Percentiles rank a stretch among this genome's conserved stretches.
Conservation (phyloP, 2,329 filamentous ascomycete genomes). For the Neofusicoccum parvum region DNA sequence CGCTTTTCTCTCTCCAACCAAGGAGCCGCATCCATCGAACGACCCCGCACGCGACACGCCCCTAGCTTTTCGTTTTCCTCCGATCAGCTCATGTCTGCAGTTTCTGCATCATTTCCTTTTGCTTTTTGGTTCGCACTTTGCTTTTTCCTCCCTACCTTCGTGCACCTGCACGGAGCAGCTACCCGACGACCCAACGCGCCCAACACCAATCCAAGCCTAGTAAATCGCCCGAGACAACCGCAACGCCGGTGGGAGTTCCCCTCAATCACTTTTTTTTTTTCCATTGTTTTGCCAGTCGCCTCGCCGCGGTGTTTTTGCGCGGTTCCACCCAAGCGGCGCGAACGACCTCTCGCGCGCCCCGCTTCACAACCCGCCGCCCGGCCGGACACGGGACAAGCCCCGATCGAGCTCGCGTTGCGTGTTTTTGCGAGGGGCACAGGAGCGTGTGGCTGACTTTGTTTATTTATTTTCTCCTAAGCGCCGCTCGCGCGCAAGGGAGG, state of each 20-base stretch:
- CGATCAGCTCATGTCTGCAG: slow-evolving; percentile 5
- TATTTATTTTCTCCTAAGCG: neutral
- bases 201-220: neutral
- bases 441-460: neutral
- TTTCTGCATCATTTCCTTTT: neutral
- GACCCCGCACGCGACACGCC: too few relatives aligned
- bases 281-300: neutral
- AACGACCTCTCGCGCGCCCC: too few relatives aligned
- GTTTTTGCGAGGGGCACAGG: neutral
- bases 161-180: neutral
- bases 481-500: neutral
- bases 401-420: too few relatives aligned
- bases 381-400: too few relatives aligned
- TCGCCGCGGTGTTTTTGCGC: too few relatives aligned
- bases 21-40: neutral
- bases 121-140: neutral
- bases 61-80: too few relatives aligned
- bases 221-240: too few relatives aligned
- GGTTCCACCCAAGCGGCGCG: too few relatives aligned
- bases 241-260: too few relatives aligned
- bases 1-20: neutral
- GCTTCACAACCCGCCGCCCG: too few relatives aligned
- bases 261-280: neutral
- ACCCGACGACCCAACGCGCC: neutral
- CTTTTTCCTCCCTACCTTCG: neutral